A percentile compares a stretch with the other conserved stretches of the same genome.
Evolutionary conservation across 768 basidiomycete genomes (phyloP).

Genomic region (Termitomyces sp.): DNA sequence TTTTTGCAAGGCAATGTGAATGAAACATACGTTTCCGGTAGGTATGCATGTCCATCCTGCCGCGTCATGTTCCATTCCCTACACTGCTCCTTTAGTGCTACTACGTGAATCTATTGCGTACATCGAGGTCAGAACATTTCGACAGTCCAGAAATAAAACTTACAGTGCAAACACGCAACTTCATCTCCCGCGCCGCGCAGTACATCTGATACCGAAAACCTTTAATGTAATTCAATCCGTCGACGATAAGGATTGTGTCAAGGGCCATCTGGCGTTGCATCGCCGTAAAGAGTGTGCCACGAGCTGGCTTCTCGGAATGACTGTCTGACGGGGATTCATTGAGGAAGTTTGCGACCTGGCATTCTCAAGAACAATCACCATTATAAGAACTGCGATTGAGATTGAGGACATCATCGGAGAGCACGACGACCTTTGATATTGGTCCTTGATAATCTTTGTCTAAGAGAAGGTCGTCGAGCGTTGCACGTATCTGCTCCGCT

Average conservation of each 20-base stretch:
- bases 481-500: slow-evolving; percentile 54
- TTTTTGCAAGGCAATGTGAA: not conserved
- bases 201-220: slow-evolving; percentile 98
- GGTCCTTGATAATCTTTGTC: slow-evolving; percentile 52
- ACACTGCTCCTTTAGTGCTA: slow-evolving; percentile 71
- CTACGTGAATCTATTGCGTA: slow-evolving; percentile 63
- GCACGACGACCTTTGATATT: slow-evolving; percentile 35
- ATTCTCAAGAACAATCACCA: slow-evolving; percentile 38
- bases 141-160: slow-evolving; percentile 12
- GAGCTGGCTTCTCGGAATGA: slow-evolving; percentile 81
- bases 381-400: slow-evolving; percentile 66
- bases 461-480: slow-evolving; percentile 49
- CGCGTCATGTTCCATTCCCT: slow-evolving; percentile 67
- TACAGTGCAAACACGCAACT: slow-evolving; percentile 86
- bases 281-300: slow-evolving; percentile 78
- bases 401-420: slow-evolving; percentile 74
- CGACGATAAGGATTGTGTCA: slow-evolving; percentile 82
- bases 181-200: slow-evolving; percentile 87
- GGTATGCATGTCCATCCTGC: slow-evolving; percentile 46
- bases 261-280: slow-evolving; percentile 67
- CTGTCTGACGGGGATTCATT: slow-evolving; percentile 43
- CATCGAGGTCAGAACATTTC: not conserved
- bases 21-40: slow-evolving; percentile 63
- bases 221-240: slow-evolving; percentile 96
- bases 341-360: not conserved